phyloP scores from a whole-genome alignment of 225 moss, liverwort and hornwort species.

The Sphagnum tenellum region DNA sequence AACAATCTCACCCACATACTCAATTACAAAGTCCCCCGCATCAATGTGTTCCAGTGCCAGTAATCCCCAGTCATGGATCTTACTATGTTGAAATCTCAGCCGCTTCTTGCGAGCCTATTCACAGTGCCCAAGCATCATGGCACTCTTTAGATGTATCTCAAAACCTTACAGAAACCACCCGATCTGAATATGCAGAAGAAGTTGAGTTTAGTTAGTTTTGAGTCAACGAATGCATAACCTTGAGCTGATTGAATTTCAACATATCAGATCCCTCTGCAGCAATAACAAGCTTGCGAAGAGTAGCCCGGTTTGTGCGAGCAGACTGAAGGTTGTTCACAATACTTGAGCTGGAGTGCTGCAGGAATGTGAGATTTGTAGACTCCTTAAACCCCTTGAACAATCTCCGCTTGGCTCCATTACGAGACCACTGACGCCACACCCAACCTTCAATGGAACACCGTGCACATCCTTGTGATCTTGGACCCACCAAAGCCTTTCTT shows the following conservation, averaged over 20 bases:
- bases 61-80: constrained; percentile 89
- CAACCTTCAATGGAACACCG: constrained; percentile 62
- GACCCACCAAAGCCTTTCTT: constrained; percentile 8
- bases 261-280: constrained; percentile 69
- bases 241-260: constrained; percentile 77
- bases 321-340: constrained; percentile 33
- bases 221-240: constrained; percentile 14
- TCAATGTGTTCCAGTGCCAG: constrained; percentile 81
- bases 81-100: constrained; percentile 76
- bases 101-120: constrained; percentile 61
- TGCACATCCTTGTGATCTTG: constrained; percentile 50
- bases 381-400: constrained; percentile 11
- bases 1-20: constrained; percentile 87
- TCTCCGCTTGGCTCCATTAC: constrained; percentile 30
- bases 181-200: too few species aligned
- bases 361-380: neutral
- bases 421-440: constrained; percentile 50
- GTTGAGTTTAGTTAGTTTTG: too few species aligned
- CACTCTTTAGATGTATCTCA: neutral
- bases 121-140: neutral
- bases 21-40: constrained; percentile 86
- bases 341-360: constrained; percentile 18
- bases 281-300: constrained; percentile 65
- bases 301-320: constrained; percentile 77
- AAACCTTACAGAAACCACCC: neutral